Percentiles rank a stretch among this genome's conserved stretches.
These are phyloP conservation scores for Aspergillus udagawae DNA, from an alignment of 2,329 filamentous ascomycete genomes.

Conservation along the genomic window DNA sequence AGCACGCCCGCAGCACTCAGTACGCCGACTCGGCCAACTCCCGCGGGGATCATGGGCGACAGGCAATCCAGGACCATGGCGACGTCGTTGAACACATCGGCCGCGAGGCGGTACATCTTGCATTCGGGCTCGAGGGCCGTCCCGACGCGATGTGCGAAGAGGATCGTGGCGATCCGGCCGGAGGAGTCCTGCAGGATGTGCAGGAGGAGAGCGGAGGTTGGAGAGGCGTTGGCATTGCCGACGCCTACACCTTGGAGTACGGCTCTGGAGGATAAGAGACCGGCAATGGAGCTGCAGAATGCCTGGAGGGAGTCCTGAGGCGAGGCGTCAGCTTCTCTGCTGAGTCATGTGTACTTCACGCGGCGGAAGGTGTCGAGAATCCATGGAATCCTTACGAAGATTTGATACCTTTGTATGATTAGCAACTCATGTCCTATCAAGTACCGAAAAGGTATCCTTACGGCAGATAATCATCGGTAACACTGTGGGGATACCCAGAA, in stretches of 20 bases:
- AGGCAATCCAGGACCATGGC: conserved; percentile 83
- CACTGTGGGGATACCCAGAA: conserved; percentile 81
- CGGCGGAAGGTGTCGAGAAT: background rate
- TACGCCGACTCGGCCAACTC: conserved; percentile 50
- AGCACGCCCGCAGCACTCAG: conserved; percentile 60
- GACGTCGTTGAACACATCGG: conserved; percentile 83
- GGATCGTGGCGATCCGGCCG: conserved; percentile 76
- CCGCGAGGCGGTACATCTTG: conserved; percentile 82
- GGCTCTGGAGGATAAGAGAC: conserved; percentile 71
- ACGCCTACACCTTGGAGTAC: conserved; percentile 82
- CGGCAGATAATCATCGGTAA: conserved; percentile 77
- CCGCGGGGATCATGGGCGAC: conserved; percentile 66
- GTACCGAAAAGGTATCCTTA: conserved; percentile 34
- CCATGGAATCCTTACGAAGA: conserved; percentile 51
- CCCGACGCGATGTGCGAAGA: conserved; percentile 79
- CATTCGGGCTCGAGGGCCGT: conserved; percentile 83
- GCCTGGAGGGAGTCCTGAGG: conserved; percentile 40
- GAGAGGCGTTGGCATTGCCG: conserved; percentile 72
- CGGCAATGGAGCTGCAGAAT: conserved; percentile 41
- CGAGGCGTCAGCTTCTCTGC: background rate
- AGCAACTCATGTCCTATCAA: conserved; percentile 4
- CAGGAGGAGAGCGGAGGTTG: conserved; percentile 75
- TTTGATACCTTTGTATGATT: conserved; percentile 55
- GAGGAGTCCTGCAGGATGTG: conserved; percentile 79
- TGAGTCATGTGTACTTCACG: background rate